Percentiles rank a stretch among this genome's conserved stretches.
These are phyloP conservation scores for Arabidopsis arenosa DNA, from an alignment of 345 rosid species.

Conservation along the genomic window DNA sequence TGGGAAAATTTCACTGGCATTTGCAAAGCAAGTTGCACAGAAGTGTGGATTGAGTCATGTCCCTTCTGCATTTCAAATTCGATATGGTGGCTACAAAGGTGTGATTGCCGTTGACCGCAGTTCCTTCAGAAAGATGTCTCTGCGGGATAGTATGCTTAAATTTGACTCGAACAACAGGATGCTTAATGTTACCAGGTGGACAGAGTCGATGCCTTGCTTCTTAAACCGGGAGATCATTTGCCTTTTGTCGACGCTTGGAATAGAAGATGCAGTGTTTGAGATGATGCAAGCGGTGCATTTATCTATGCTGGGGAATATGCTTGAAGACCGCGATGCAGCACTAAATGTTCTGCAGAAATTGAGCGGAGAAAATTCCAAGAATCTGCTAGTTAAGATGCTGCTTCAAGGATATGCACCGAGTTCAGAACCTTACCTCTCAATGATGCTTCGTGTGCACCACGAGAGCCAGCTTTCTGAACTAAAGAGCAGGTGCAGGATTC, in stretches of 20 bases:
- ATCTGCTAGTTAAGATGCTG: conserved; percentile 73
- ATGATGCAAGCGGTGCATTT: conserved; percentile 70
- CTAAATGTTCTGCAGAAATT: conserved; percentile 67
- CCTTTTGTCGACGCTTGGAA: conserved; percentile 82
- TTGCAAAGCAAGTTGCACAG: conserved; percentile 76
- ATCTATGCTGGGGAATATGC: conserved; percentile 66
- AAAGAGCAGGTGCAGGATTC: conserved; percentile 72
- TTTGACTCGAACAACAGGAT: conserved; percentile 80
- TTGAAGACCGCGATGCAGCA: conserved; percentile 67
- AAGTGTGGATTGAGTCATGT: conserved; percentile 75
- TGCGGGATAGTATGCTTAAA: conserved; percentile 83
- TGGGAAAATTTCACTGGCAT: conserved; percentile 78
- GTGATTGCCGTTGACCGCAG: conserved; percentile 80
- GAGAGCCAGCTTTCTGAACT: conserved; percentile 69
- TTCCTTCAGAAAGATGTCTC: conserved; percentile 77
- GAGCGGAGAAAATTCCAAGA: conserved; percentile 58
- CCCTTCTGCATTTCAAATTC: conserved; percentile 95
- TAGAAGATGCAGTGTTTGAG: conserved; percentile 70
- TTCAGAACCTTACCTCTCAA: conserved; percentile 77
- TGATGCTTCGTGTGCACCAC: conserved; percentile 85
- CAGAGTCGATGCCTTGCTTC: conserved; percentile 84
- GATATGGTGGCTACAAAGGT: conserved; percentile 97
- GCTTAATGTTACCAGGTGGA: conserved; percentile 94
- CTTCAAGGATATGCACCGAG: conserved; percentile 74
- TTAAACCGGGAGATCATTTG: conserved; percentile 84